phyloP scores from a whole-genome alignment of 1,139 yeast species.

The Yamadazyma oceani region DNA sequence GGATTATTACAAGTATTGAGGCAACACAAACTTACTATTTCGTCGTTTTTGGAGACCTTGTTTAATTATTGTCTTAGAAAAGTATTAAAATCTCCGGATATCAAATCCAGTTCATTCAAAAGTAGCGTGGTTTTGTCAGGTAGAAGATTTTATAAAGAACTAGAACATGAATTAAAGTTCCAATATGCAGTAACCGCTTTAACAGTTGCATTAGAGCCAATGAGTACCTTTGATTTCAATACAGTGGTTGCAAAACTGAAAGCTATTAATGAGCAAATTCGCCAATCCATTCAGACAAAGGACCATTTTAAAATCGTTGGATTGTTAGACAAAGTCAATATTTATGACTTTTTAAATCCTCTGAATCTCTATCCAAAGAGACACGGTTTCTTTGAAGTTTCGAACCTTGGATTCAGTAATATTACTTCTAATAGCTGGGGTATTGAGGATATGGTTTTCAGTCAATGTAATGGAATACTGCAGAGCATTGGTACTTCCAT shows the following conservation, averaged over 20 bases:
- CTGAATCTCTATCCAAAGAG: slow-evolving; percentile 6
- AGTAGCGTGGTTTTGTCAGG: slow-evolving; percentile 24
- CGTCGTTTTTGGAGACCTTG: slow-evolving; percentile 24
- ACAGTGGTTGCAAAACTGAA: slow-evolving; percentile 10
- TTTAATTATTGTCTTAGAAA: slow-evolving; percentile 22
- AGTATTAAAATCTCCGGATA: slow-evolving; percentile 2
- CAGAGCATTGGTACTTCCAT: slow-evolving; percentile 21
- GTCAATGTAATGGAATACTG: slow-evolving; percentile 25
- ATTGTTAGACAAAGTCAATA: slow-evolving; percentile 17
- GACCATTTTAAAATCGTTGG: slow-evolving; percentile 20
- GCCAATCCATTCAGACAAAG: slow-evolving; percentile 13
- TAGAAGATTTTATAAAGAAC: slow-evolving; percentile 23
- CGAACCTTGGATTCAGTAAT: slow-evolving; percentile 26
- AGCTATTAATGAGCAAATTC: slow-evolving; percentile 11
- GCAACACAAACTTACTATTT: slow-evolving; percentile 22
- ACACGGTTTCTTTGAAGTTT: slow-evolving; percentile 22
- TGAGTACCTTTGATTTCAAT: slow-evolving; percentile 15
- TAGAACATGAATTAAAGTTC: slow-evolving; percentile 16
- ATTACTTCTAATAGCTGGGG: slow-evolving; percentile 16
- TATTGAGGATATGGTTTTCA: slow-evolving; percentile 24
- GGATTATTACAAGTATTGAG: slow-evolving; percentile 16
- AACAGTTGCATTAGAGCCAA: slow-evolving; percentile 10
- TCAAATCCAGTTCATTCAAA: slow-evolving; percentile 11
- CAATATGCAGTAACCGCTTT: slow-evolving; percentile 17
- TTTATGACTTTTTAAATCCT: slow-evolving; percentile 8